Percentiles rank a stretch among this genome's conserved stretches.
These are phyloP conservation scores for Arabidopsis thaliana DNA, from an alignment of 345 rosid species.

Conservation along the genomic window TAIR10.1 NC_003070.9:9518001-9518500, in stretches of 20 bases:
- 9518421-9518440: constrained; percentile 66
- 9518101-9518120: constrained; percentile 80
- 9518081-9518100: constrained; percentile 98
- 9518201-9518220: constrained; percentile 63
- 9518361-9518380: constrained; percentile 55
- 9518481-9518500: constrained; percentile 64
- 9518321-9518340: constrained; percentile 26
- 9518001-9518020: background rate
- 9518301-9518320: constrained; percentile 45
- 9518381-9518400: constrained; percentile 61
- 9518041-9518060: constrained; percentile 9
- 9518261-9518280: constrained; percentile 49
- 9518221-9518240: constrained; percentile 76
- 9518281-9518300: constrained; percentile 53
- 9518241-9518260: constrained; percentile 95
- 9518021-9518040: background rate
- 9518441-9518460: constrained; percentile 66
- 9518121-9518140: constrained; percentile 66
- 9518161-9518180: constrained; percentile 86
- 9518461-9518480: constrained; percentile 69
- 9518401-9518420: constrained; percentile 84
- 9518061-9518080: constrained; percentile 51
- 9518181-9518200: constrained; percentile 76
- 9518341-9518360: constrained; percentile 17
- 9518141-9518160: constrained; percentile 72